A percentile compares a stretch with the other conserved stretches of the same genome.
These are phyloP conservation scores for Claviceps lovelessii DNA, from an alignment of 2,329 filamentous ascomycete species.

Conservation along the genomic window DNA sequence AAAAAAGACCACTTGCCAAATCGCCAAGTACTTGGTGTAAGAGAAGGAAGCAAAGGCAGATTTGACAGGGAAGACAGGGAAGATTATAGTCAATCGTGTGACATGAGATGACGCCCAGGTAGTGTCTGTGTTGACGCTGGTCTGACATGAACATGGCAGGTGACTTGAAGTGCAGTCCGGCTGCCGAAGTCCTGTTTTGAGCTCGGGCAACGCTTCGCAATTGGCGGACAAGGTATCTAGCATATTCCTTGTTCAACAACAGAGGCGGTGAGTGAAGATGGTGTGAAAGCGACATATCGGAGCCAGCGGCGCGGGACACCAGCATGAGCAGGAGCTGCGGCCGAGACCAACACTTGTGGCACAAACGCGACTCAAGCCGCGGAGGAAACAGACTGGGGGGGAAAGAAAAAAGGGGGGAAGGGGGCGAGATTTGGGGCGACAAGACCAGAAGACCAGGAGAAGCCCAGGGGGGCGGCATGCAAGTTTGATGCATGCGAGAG, in stretches of 20 bases:
- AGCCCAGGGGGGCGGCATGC: background rate
- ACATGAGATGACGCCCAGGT: background rate
- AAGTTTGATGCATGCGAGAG: background rate
- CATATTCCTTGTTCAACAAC: background rate
- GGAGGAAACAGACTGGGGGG: background rate
- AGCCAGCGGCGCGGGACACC: constrained; percentile 1
- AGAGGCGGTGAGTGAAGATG: constrained; percentile 7
- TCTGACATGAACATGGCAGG: constrained; percentile 1
- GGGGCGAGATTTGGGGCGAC: constrained; percentile 1
- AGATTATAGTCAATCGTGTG: background rate
- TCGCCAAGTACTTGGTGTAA: background rate
- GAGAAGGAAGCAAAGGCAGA: background rate
- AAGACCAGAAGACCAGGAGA: constrained; percentile 2
- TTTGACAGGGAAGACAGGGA: background rate
- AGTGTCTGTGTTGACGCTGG: background rate
- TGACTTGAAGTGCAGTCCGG: constrained; percentile 1
- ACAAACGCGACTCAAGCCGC: background rate
- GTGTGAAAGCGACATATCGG: constrained; percentile 5
- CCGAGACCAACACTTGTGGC: constrained; percentile 1
- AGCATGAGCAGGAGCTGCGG: constrained; percentile 3
- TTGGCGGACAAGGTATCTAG: background rate
- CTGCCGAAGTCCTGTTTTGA: background rate
- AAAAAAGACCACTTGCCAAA: background rate
- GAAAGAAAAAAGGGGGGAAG: background rate
- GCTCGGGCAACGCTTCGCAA: background rate